Evolutionary conservation across 2,329 filamentous ascomycete species (phyloP).

Genomic region (Talaromyces islandicus): DNA sequence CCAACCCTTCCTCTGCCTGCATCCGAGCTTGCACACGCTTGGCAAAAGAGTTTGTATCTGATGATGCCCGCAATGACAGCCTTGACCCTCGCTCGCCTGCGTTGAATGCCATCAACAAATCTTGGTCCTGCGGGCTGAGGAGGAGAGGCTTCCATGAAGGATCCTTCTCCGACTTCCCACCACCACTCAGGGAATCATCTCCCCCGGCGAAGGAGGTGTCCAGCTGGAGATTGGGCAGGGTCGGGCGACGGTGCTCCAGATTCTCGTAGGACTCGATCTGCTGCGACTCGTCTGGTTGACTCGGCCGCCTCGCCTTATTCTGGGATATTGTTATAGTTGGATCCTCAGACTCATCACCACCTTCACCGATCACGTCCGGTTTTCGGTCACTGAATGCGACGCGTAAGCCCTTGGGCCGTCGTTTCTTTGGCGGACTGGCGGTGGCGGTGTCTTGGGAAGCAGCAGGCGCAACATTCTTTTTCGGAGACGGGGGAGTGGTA

Average conservation of each 20-base stretch:
- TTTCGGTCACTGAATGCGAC: constrained; percentile 68
- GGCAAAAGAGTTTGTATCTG: constrained; percentile 41
- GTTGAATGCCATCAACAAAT: constrained; percentile 30
- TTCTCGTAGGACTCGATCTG: constrained; percentile 3
- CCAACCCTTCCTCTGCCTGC: constrained; percentile 47
- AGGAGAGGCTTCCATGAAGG: constrained; percentile 23
- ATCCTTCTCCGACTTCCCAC: constrained; percentile 7
- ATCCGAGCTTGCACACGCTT: constrained; percentile 45
- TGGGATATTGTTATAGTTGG: constrained; percentile 66
- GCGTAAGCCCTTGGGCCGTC: constrained; percentile 58
- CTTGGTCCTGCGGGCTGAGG: constrained; percentile 29
- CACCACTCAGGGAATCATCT: constrained; percentile 5
- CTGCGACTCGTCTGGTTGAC: background rate
- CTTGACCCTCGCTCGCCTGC: constrained; percentile 26
- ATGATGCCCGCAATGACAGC: constrained; percentile 33
- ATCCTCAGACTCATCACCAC: constrained; percentile 76
- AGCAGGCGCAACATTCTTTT: constrained; percentile 13
- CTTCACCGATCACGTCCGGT: constrained; percentile 82
- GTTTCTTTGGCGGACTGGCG: constrained; percentile 22
- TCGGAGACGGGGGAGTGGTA: constrained; percentile 14
- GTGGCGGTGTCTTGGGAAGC: background rate
- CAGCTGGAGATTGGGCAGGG: constrained; percentile 24
- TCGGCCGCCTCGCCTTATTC: constrained; percentile 23
- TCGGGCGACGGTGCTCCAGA: constrained; percentile 13
- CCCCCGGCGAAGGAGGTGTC: constrained; percentile 26